Percentiles rank a stretch among this genome's conserved stretches.
These are phyloP conservation scores for Exophiala alcalophila DNA, from an alignment of 2,329 filamentous ascomycete genomes.

Conservation along the genomic window DNA sequence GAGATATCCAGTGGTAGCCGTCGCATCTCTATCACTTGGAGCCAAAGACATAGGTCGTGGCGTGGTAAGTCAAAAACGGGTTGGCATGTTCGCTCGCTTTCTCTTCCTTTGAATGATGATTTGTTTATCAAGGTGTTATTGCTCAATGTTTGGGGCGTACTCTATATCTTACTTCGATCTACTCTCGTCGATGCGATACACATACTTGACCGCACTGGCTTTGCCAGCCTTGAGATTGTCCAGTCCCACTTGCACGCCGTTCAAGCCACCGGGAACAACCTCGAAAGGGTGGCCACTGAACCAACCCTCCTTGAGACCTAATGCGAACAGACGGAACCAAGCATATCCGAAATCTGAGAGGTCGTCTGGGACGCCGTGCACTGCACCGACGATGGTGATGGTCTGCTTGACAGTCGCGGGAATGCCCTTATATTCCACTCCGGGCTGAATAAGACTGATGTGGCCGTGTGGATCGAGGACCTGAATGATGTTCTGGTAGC, in stretches of 20 bases:
- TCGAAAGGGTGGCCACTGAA: conserved; percentile 52
- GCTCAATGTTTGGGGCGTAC: conserved; percentile 5
- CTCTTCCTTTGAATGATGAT: too few relatives aligned
- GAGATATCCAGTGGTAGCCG: too few relatives aligned
- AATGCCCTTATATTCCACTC: conserved; percentile 21
- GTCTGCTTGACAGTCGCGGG: conserved; percentile 22
- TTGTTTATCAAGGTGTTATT: too few relatives aligned
- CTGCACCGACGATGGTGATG: conserved; percentile 24
- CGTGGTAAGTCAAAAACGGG: too few relatives aligned
- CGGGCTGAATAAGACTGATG: conserved; percentile 24
- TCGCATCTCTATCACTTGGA: too few relatives aligned
- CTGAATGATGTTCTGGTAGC: conserved; percentile 44
- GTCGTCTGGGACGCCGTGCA: conserved; percentile 24
- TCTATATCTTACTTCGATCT: conserved; percentile 20
- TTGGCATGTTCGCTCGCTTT: background rate
- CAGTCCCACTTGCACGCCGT: conserved; percentile 53
- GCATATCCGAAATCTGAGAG: conserved; percentile 45
- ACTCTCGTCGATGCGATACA: conserved; percentile 55
- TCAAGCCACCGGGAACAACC: conserved; percentile 53
- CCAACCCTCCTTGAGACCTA: conserved; percentile 49
- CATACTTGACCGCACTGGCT: conserved; percentile 63
- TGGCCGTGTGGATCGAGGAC: conserved; percentile 39
- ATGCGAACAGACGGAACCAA: conserved; percentile 45
- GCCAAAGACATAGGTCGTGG: too few relatives aligned
- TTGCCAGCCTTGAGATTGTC: conserved; percentile 57